Conservation (phyloP, 73 alveolate genomes). For the Paramecium tetraurelia region DNA sequence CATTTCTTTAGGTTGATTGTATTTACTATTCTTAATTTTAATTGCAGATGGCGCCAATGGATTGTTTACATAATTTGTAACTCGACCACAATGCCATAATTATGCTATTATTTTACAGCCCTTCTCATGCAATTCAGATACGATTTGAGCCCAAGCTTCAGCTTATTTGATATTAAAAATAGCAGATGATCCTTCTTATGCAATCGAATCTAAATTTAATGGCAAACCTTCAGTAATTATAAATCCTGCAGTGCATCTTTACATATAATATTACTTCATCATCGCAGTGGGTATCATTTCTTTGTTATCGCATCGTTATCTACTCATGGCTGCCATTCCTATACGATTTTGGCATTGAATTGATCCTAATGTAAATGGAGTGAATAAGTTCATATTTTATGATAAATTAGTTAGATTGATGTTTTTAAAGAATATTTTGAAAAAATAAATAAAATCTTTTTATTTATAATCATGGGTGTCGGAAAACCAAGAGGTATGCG, state of each 20-base stretch:
- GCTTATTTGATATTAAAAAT: not conserved
- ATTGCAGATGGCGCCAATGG: conserved; percentile 13
- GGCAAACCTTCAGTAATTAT: not conserved
- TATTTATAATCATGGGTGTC: conserved; percentile 55
- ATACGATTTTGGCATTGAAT: not conserved
- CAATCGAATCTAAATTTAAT: not conserved
- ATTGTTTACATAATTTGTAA: not conserved
- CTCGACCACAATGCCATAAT: conserved; percentile 67
- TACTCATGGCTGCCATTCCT: not conserved
- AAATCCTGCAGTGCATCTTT: not conserved
- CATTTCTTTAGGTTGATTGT: not conserved
- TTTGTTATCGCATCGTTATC: conserved; percentile 23
- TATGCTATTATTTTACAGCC: conserved; percentile 56
- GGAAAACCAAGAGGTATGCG: conserved; percentile 66
- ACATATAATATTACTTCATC: not conserved
- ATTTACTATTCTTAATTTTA: not conserved
- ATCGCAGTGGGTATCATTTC: not conserved
- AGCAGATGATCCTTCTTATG: not conserved
- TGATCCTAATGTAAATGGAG: not conserved
- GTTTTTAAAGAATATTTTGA: not conserved
- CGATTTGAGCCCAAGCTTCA: conserved; percentile 33
- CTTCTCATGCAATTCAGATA: conserved; percentile 20
- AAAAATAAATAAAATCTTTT: conserved; percentile 37
- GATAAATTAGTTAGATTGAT: not conserved
- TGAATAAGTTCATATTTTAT: not conserved